A percentile compares a stretch with the other conserved stretches of the same genome.
Conservation (phyloP, 2,329 filamentous ascomycete species). For the Aureobasidium sp. region DNA sequence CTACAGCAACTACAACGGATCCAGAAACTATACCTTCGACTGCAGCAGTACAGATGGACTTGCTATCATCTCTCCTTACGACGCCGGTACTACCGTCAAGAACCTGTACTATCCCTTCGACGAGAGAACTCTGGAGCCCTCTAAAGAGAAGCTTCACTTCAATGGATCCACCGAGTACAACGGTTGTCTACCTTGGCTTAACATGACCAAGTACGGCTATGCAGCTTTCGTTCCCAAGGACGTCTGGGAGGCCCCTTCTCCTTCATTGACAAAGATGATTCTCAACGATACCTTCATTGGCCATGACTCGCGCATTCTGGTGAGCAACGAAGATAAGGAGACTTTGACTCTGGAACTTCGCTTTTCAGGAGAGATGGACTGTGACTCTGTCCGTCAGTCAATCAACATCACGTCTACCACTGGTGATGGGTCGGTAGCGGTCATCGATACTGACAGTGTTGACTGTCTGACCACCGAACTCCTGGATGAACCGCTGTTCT, state of each 20-base stretch:
- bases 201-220: conserved; percentile 51
- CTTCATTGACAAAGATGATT: conserved; percentile 53
- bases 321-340: conserved; percentile 38
- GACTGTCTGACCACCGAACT: conserved; percentile 37
- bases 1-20: conserved; percentile 44
- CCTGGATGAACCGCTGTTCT: conserved; percentile 35
- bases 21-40: conserved; percentile 50
- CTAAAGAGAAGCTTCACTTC: conserved; percentile 41
- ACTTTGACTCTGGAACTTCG: conserved; percentile 47
- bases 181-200: conserved; percentile 50
- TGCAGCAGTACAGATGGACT: conserved; percentile 41
- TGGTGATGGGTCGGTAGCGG: conserved; percentile 37
- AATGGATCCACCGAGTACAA: conserved; percentile 43
- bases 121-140: conserved; percentile 44
- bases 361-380: conserved; percentile 57
- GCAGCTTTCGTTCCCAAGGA: conserved; percentile 52
- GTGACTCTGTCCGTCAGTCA: conserved; percentile 45
- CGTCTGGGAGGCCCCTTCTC: conserved; percentile 45
- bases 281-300: conserved; percentile 38
- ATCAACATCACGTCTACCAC: conserved; percentile 51
- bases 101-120: conserved; percentile 59
- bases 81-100: conserved; percentile 48
- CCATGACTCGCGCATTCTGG: conserved; percentile 52
- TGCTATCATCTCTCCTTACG: conserved; percentile 52
- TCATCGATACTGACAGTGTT: conserved; percentile 39